These are phyloP conservation scores for Liriodendron chinense DNA, from an alignment of 164 flowering plant genomes.

Conservation along the genomic window DNA sequence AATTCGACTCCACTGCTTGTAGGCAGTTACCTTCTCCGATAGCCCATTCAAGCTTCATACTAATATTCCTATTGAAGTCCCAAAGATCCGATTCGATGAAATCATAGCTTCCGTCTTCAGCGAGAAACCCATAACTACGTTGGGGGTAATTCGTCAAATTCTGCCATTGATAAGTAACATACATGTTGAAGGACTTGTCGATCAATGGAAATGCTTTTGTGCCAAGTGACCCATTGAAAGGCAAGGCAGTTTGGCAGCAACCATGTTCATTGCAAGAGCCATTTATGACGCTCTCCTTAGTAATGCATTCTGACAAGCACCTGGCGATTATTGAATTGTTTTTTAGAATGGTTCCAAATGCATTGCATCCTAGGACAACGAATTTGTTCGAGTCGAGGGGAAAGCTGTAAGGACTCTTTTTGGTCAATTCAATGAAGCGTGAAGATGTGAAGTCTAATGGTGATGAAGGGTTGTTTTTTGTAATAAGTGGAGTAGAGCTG, in stretches of 20 bases:
- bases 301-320: too few species aligned
- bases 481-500: not conserved
- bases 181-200: too few species aligned
- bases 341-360: not conserved
- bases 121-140: not conserved
- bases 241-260: constrained; percentile 7
- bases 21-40: constrained; percentile 31
- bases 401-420: not conserved
- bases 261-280: constrained; percentile 8
- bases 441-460: too few species aligned
- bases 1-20: constrained; percentile 7
- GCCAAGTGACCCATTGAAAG: not conserved
- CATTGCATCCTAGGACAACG: not conserved
- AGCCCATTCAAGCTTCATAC: constrained; percentile 44
- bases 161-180: too few species aligned
- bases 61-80: not conserved
- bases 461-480: not conserved
- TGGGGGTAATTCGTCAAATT: not conserved
- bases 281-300: not conserved
- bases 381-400: not conserved
- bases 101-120: not conserved
- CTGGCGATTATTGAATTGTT: not conserved
- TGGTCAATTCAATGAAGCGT: not conserved
- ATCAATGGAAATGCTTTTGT: not conserved
- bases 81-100: not conserved